phyloP scores from a whole-genome alignment of 495 filamentous ascomycete genomes.

The Tuber borchii region DNA sequence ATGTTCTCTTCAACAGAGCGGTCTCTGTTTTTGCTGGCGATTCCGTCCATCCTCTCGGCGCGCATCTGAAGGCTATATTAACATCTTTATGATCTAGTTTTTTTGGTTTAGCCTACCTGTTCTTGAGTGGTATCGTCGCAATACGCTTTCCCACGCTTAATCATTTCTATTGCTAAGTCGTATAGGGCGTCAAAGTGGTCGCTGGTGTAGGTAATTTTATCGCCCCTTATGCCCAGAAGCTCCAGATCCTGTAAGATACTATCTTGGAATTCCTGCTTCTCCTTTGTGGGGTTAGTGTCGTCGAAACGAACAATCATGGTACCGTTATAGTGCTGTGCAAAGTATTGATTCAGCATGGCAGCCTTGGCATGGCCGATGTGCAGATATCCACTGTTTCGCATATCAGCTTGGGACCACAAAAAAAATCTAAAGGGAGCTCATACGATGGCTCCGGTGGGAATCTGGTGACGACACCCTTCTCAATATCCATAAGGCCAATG shows the following conservation, averaged over 20 bases:
- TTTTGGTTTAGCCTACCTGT: slow-evolving; percentile 19
- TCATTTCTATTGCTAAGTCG: slow-evolving; percentile 66
- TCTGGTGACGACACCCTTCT: slow-evolving; percentile 84
- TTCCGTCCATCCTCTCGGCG: slow-evolving; percentile 66
- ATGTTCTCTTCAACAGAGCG: slow-evolving; percentile 74
- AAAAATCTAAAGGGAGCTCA: slow-evolving; percentile 38
- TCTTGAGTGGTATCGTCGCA: slow-evolving; percentile 84
- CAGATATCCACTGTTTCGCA: slow-evolving; percentile 61
- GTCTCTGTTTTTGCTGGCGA: slow-evolving; percentile 68
- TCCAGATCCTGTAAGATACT: slow-evolving; percentile 78
- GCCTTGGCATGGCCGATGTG: slow-evolving; percentile 94
- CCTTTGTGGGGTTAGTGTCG: slow-evolving; percentile 89
- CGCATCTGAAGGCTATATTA: slow-evolving; percentile 55
- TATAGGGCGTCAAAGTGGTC: slow-evolving; percentile 90
- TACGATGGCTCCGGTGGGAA: slow-evolving; percentile 95
- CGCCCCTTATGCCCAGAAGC: slow-evolving; percentile 78
- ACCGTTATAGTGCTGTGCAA: slow-evolving; percentile 82
- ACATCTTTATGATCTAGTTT: neutral
- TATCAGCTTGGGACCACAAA: slow-evolving; percentile 15
- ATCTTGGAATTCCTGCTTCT: slow-evolving; percentile 87
- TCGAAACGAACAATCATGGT: slow-evolving; percentile 79
- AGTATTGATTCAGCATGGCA: slow-evolving; percentile 86
- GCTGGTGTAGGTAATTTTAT: slow-evolving; percentile 69
- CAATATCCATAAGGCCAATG: slow-evolving; percentile 77
- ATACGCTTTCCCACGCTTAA: slow-evolving; percentile 80